Conservation (phyloP, 2,329 filamentous ascomycete genomes). For the Dactylellina haptotyla region DNA sequence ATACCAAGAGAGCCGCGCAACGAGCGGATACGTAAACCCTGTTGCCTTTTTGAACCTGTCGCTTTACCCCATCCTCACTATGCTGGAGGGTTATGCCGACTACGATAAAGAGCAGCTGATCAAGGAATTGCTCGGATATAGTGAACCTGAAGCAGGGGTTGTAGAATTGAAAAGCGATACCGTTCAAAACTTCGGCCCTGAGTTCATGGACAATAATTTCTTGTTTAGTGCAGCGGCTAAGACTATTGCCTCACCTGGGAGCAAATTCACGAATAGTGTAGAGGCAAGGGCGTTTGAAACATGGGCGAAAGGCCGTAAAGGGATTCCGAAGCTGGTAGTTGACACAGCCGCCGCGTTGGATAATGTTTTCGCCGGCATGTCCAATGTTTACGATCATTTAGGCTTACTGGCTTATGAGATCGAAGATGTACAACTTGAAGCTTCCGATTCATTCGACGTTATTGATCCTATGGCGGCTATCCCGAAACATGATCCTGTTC, state of each 20-base stretch:
- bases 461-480: too few relatives aligned
- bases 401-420: background rate
- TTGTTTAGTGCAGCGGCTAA: slow-evolving; percentile 6
- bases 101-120: background rate
- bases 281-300: slow-evolving; percentile 2
- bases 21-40: slow-evolving; percentile 6
- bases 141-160: background rate
- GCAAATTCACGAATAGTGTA: background rate
- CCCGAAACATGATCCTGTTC: too few relatives aligned
- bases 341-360: background rate
- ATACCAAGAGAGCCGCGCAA: slow-evolving; percentile 7
- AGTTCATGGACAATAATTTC: background rate
- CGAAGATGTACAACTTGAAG: slow-evolving; percentile 17
- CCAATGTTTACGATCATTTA: slow-evolving; percentile 9
- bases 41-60: background rate
- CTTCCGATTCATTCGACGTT: too few relatives aligned
- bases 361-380: background rate
- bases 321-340: background rate
- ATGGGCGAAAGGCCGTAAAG: slow-evolving; percentile 18
- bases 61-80: slow-evolving; percentile 17
- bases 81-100: background rate
- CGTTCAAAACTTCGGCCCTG: background rate
- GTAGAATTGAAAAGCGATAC: background rate
- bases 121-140: slow-evolving; percentile 9
- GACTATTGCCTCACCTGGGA: background rate